Evolutionary conservation across 768 basidiomycete species (phyloP).

Genomic region (Rhodotorula babjevae): DNA sequence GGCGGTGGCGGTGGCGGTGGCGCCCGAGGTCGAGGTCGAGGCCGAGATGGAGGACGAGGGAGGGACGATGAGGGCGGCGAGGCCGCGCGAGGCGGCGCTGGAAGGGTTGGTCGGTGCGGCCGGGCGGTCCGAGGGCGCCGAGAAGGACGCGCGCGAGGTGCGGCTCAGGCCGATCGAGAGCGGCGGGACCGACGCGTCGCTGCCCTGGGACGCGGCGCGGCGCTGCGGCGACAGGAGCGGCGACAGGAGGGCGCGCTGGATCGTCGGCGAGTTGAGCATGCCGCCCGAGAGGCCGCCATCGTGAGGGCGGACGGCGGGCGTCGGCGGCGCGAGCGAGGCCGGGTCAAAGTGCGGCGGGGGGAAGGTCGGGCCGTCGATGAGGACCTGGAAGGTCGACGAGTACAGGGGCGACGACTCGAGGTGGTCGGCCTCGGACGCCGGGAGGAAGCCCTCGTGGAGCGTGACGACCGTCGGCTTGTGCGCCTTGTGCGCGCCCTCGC

Average conservation of each 20-base stretch:
- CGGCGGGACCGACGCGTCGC: constrained; percentile 23
- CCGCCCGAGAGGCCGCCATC: not conserved
- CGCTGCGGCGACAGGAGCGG: constrained; percentile 25
- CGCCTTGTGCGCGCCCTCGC: not conserved
- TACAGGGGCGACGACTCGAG: constrained; percentile 17
- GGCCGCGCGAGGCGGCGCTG: not conserved
- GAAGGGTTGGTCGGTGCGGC: too few species aligned
- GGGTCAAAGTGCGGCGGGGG: constrained; percentile 27
- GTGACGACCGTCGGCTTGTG: not conserved
- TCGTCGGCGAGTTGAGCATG: constrained; percentile 28
- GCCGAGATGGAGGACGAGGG: too few species aligned
- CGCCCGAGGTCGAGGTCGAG: too few species aligned
- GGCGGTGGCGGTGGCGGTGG: not conserved
- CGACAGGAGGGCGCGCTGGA: constrained; percentile 29
- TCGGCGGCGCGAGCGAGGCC: constrained; percentile 1
- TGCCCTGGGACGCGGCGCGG: constrained; percentile 11
- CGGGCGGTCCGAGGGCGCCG: not conserved
- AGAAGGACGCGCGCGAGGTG: constrained; percentile 16
- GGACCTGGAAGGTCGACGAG: constrained; percentile 25
- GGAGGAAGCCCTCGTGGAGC: constrained; percentile 15
- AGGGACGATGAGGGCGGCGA: constrained; percentile 14
- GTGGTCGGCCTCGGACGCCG: not conserved
- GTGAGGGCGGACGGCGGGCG: constrained; percentile 10
- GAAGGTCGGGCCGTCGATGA: constrained; percentile 28
- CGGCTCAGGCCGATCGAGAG: constrained; percentile 22